These are phyloP conservation scores for Diospyros lotus DNA, from an alignment of 148 eudicot genomes.

Conservation along the genomic window DNA sequence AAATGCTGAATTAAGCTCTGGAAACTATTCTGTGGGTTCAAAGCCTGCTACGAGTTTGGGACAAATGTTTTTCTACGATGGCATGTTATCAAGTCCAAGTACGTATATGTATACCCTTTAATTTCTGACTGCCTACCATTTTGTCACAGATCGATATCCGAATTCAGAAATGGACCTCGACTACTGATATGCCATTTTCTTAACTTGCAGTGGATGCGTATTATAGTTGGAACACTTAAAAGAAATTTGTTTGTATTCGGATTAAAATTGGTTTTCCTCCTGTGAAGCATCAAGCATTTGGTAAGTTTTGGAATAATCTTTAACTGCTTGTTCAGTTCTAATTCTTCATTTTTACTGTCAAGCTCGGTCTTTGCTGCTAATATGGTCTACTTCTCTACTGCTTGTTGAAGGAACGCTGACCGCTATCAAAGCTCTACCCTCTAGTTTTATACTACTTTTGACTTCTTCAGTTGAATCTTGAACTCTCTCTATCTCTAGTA, in stretches of 20 bases:
- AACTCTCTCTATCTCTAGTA: too few species aligned
- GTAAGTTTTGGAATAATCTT: neutral
- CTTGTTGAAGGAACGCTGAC: too few species aligned
- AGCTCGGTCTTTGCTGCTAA: too few species aligned
- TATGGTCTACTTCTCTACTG: too few species aligned
- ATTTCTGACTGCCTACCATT: neutral
- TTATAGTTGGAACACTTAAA: neutral
- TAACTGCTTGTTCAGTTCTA: neutral
- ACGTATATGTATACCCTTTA: conserved; percentile 31
- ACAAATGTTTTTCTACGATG: conserved; percentile 60
- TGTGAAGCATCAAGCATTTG: neutral
- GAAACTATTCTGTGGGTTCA: conserved; percentile 38
- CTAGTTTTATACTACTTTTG: too few species aligned
- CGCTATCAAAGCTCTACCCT: too few species aligned
- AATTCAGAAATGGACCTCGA: neutral
- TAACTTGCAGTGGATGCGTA: neutral
- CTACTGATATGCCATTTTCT: neutral
- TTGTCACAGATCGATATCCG: neutral
- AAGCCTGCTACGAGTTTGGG: conserved; percentile 48
- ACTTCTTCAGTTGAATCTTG: too few species aligned
- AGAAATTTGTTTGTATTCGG: neutral
- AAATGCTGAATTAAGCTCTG: conserved; percentile 55
- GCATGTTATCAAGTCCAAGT: conserved; percentile 69
- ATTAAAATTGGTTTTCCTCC: neutral
- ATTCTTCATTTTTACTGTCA: neutral